Conservation (phyloP, 1,284 basidiomycete species). For the Coniferiporia weirii region DNA sequence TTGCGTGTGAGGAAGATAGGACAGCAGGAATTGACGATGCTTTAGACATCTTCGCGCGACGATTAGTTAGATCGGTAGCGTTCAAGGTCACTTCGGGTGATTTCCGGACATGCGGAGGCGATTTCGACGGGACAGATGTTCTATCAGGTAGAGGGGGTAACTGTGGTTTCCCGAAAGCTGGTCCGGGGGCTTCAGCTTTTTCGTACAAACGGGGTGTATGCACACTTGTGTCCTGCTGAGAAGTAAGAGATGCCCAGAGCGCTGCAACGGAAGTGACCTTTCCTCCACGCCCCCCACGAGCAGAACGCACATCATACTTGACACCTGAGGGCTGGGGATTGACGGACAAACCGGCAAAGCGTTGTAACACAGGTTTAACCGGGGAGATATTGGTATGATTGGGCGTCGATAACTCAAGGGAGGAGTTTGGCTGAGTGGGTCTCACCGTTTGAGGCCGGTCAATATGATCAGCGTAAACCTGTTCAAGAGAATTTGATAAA, state of each 20-base stretch:
- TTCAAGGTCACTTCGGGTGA: slow-evolving; percentile 9
- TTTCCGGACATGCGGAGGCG: slow-evolving; percentile 19
- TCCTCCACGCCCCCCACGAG: slow-evolving; percentile 72
- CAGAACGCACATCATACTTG: slow-evolving; percentile 71
- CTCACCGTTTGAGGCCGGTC: not conserved
- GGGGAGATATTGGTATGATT: not conserved
- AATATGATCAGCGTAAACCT: not conserved
- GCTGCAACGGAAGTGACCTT: slow-evolving; percentile 68
- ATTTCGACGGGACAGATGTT: not conserved
- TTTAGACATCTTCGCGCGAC: slow-evolving; percentile 38
- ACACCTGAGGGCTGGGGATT: slow-evolving; percentile 40
- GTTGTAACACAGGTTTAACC: slow-evolving; percentile 19
- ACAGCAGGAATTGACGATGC: slow-evolving; percentile 58
- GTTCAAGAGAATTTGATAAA: slow-evolving; percentile 4
- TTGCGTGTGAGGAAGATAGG: slow-evolving; percentile 63
- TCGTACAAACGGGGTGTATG: not conserved
- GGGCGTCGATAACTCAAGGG: not conserved
- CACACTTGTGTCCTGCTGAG: not conserved
- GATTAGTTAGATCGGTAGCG: slow-evolving; percentile 24
- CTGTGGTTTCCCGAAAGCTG: slow-evolving; percentile 7
- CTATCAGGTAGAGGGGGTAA: slow-evolving; percentile 8
- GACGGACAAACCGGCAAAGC: slow-evolving; percentile 24
- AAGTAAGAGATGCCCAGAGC: slow-evolving; percentile 57
- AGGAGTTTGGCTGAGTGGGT: not conserved
- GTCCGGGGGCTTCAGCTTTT: slow-evolving; percentile 5